Evolutionary conservation across 768 basidiomycete genomes (phyloP).

Genomic region (Gymnopilus junonius): DNA sequence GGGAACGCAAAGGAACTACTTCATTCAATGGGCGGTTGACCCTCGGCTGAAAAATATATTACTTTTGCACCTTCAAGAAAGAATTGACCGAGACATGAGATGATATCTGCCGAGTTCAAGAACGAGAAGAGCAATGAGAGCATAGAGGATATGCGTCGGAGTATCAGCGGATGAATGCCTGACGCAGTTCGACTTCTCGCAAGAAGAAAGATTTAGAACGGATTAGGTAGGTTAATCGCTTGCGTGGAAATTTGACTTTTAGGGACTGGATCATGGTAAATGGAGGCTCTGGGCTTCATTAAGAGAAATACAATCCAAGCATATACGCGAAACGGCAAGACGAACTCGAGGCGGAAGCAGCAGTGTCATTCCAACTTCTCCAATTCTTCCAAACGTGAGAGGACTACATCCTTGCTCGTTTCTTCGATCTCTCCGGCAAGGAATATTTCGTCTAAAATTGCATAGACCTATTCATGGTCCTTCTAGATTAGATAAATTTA

Average conservation of each 20-base stretch:
- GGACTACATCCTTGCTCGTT: slow-evolving; percentile 95
- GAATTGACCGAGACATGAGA: slow-evolving; percentile 3
- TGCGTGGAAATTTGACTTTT: neutral
- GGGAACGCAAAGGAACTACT: neutral
- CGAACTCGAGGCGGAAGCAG: slow-evolving; percentile 12
- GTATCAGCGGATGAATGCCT: slow-evolving; percentile 18
- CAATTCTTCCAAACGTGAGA: slow-evolving; percentile 86
- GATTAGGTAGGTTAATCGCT: neutral
- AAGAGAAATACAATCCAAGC: neutral
- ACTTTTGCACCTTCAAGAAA: slow-evolving; percentile 5
- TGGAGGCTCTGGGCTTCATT: neutral
- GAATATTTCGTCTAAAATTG: slow-evolving; percentile 98
- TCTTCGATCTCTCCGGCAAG: slow-evolving; percentile 98
- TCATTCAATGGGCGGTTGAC: slow-evolving; percentile 17
- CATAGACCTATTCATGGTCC: slow-evolving; percentile 73
- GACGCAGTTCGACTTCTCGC: neutral
- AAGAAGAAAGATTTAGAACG: neutral
- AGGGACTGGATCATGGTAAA: neutral
- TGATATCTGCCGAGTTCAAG: slow-evolving; percentile 11
- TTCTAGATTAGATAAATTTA: neutral
- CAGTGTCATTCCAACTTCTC: slow-evolving; percentile 82
- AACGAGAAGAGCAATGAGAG: slow-evolving; percentile 12
- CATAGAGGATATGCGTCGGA: slow-evolving; percentile 19
- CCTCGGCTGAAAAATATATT: slow-evolving; percentile 18
- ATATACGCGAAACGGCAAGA: slow-evolving; percentile 1